Conservation (phyloP, 2,329 filamentous ascomycete genomes). For the Diplodia scrobiculata region DNA sequence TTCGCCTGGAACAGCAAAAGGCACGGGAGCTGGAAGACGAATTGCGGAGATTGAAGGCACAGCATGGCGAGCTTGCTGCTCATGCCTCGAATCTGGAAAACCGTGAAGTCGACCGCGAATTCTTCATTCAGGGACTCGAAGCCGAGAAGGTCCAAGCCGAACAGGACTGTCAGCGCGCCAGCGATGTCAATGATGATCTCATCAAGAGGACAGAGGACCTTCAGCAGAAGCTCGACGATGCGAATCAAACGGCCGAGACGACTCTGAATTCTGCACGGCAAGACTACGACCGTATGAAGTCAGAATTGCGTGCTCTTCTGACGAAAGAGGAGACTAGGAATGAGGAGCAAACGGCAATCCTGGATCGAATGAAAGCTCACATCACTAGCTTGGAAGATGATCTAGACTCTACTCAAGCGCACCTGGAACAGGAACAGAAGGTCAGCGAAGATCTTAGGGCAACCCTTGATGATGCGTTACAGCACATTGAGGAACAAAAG, state of each 20-base stretch:
- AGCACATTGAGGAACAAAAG: slow-evolving; percentile 36
- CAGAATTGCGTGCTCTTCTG: slow-evolving; percentile 39
- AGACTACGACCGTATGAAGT: slow-evolving; percentile 41
- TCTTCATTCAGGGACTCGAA: slow-evolving; percentile 46
- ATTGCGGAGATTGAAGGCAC: slow-evolving; percentile 40
- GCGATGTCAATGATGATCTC: slow-evolving; percentile 45
- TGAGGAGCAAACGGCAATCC: slow-evolving; percentile 35
- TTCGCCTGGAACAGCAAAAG: slow-evolving; percentile 50
- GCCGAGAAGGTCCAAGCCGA: slow-evolving; percentile 46
- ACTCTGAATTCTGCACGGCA: slow-evolving; percentile 35
- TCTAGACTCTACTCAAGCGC: background rate
- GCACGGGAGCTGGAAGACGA: slow-evolving; percentile 40
- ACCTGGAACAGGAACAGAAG: slow-evolving; percentile 28
- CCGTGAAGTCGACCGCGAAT: slow-evolving; percentile 42
- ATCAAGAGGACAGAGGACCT: slow-evolving; percentile 39
- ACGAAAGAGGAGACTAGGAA: slow-evolving; percentile 50
- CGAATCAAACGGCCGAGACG: slow-evolving; percentile 41
- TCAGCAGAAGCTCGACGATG: slow-evolving; percentile 44
- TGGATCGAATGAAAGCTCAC: slow-evolving; percentile 27
- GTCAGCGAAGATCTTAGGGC: slow-evolving; percentile 40
- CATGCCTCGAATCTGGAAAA: slow-evolving; percentile 44
- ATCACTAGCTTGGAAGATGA: background rate
- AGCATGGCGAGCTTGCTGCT: slow-evolving; percentile 41
- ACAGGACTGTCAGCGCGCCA: slow-evolving; percentile 44
- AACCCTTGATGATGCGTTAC: slow-evolving; percentile 35